Conservation (phyloP, 1,139 yeast genomes). For the Arxiozyma heterogenica region DNA sequence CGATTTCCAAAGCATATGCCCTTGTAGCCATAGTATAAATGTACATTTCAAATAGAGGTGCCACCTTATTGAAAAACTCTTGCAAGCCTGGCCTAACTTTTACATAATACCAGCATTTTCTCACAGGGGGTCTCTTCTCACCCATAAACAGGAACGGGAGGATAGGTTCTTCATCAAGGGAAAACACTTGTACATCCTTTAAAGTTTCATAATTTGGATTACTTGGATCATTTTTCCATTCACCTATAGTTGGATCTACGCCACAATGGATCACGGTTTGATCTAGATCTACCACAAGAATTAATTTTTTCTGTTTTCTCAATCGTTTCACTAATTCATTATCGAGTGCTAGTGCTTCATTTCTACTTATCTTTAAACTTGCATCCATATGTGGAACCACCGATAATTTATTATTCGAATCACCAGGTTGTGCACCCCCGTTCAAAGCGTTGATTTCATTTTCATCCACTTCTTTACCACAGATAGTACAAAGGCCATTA, state of each 20-base stretch:
- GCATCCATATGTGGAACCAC: slow-evolving; percentile 92
- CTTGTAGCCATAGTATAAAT: slow-evolving; percentile 99
- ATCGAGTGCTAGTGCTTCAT: slow-evolving; percentile 83
- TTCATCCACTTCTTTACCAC: slow-evolving; percentile 80
- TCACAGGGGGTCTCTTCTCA: slow-evolving; percentile 42
- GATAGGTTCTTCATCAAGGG: slow-evolving; percentile 65
- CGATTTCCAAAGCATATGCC: slow-evolving; percentile 83
- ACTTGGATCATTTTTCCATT: slow-evolving; percentile 81
- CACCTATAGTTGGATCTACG: slow-evolving; percentile 94
- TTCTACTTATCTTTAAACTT: slow-evolving; percentile 73
- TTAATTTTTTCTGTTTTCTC: slow-evolving; percentile 55
- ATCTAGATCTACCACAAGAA: slow-evolving; percentile 90
- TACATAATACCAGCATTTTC: slow-evolving; percentile 76
- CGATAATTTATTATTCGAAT: slow-evolving; percentile 51
- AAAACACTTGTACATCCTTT: slow-evolving; percentile 69
- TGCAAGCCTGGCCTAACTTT: slow-evolving; percentile 82
- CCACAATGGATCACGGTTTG: slow-evolving; percentile 98
- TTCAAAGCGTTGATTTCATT: slow-evolving; percentile 42
- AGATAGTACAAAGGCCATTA: slow-evolving; percentile 90
- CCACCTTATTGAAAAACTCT: slow-evolving; percentile 56
- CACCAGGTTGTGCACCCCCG: slow-evolving; percentile 21
- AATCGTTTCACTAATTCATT: slow-evolving; percentile 54
- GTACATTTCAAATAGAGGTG: slow-evolving; percentile 74
- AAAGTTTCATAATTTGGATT: slow-evolving; percentile 82
- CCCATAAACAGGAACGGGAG: slow-evolving; percentile 50